A percentile compares a stretch with the other conserved stretches of the same genome.
Conservation (phyloP, 768 basidiomycete genomes). For the Vararia minispora region DNA sequence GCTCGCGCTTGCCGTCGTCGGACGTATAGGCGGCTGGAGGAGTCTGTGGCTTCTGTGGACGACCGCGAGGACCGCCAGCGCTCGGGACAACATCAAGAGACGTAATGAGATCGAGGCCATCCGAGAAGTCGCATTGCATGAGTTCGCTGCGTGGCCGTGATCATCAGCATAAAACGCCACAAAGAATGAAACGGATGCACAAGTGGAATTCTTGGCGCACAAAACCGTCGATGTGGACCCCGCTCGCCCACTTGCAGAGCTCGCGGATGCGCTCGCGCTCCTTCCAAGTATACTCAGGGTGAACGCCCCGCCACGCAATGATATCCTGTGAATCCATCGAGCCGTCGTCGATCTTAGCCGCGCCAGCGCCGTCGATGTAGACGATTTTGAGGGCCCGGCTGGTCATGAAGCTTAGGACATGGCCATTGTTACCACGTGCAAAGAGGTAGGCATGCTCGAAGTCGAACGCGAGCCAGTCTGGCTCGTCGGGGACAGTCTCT, state of each 20-base stretch:
- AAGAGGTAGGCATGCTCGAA: conserved; percentile 9
- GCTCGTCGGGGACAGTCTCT: conserved; percentile 1
- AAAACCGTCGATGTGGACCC: conserved; percentile 23
- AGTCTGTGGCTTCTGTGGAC: too few species aligned
- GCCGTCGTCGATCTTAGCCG: conserved; percentile 17
- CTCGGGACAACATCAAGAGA: conserved; percentile 5
- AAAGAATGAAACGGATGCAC: conserved; percentile 4
- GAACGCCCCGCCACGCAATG: conserved; percentile 19
- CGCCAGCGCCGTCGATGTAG: conserved; percentile 11
- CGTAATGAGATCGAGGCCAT: conserved; percentile 8
- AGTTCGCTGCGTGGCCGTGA: conserved; percentile 7
- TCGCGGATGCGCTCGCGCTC: conserved; percentile 19
- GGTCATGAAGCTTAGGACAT: conserved; percentile 4
- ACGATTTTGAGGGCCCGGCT: conserved; percentile 9
- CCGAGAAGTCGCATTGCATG: conserved; percentile 9
- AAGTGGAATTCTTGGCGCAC: conserved; percentile 15
- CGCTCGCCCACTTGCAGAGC: conserved; percentile 24
- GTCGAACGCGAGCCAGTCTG: conserved; percentile 13
- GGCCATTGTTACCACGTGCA: neutral
- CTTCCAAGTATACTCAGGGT: conserved; percentile 10
- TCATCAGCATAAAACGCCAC: too few species aligned
- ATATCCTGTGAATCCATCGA: conserved; percentile 27
- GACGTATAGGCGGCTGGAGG: too few species aligned
- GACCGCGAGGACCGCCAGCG: too few species aligned
- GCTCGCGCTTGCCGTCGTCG: too few species aligned